These are phyloP conservation scores for Funneliformis mosseae DNA, from an alignment of 192 early-diverging fungal species.

Conservation along the genomic window DNA sequence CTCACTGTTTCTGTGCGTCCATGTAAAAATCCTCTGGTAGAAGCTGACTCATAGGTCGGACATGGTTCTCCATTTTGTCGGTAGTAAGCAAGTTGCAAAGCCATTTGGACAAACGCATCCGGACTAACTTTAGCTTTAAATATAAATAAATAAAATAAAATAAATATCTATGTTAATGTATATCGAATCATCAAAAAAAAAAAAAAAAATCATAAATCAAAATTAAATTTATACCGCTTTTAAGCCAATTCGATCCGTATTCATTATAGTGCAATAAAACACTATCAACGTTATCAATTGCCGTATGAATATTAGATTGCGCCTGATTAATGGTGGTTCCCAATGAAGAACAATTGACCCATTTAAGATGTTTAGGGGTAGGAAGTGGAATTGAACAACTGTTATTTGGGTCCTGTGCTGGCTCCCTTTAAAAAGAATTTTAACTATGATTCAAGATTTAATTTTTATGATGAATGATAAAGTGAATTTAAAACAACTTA, in stretches of 20 bases:
- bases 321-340: slow-evolving; percentile 63
- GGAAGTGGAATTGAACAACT: slow-evolving; percentile 41
- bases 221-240: slow-evolving; percentile 51
- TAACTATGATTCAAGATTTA: slow-evolving; percentile 17
- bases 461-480: not conserved
- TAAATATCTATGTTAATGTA: no score
- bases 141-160: not conserved
- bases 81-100: slow-evolving; percentile 82
- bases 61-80: slow-evolving; percentile 68
- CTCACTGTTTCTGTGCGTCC: slow-evolving; percentile 95
- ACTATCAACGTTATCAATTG: slow-evolving; percentile 74
- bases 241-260: slow-evolving; percentile 87
- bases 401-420: slow-evolving; percentile 51
- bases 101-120: slow-evolving; percentile 92
- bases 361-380: slow-evolving; percentile 68
- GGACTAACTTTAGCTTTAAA: slow-evolving; percentile 68
- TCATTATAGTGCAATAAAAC: slow-evolving; percentile 67
- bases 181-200: no score
- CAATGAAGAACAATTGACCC: slow-evolving; percentile 64
- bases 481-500: slow-evolving; percentile 40
- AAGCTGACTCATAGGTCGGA: slow-evolving; percentile 79
- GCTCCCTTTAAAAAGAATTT: slow-evolving; percentile 44
- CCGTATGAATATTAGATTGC: slow-evolving; percentile 57
- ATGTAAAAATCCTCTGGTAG: slow-evolving; percentile 70
- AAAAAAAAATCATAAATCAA: no score